These are phyloP conservation scores for Aspergillus bridgeri DNA, from an alignment of 495 filamentous ascomycete genomes.

Conservation along the genomic window DNA sequence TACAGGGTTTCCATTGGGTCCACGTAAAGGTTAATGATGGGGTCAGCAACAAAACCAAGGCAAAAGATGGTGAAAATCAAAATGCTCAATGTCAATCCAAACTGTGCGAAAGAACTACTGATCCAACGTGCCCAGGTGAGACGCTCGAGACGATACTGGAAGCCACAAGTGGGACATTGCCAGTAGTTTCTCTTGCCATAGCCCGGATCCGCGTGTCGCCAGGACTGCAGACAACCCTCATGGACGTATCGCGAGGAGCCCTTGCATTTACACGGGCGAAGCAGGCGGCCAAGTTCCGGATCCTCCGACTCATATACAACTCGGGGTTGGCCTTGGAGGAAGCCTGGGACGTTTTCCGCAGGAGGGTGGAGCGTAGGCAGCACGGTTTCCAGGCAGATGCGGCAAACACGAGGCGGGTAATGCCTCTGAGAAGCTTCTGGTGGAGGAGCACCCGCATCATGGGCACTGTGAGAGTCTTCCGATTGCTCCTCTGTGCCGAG, in stretches of 20 bases:
- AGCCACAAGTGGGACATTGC: conserved; percentile 85
- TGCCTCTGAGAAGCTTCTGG: conserved; percentile 37
- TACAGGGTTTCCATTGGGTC: conserved; percentile 61
- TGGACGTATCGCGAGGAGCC: conserved; percentile 92
- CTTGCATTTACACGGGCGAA: conserved; percentile 90
- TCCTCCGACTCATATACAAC: conserved; percentile 73
- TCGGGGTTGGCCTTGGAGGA: conserved; percentile 59
- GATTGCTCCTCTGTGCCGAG: conserved; percentile 8
- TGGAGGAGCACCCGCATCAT: conserved; percentile 10
- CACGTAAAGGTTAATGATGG: conserved; percentile 83
- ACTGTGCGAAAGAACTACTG: conserved; percentile 60
- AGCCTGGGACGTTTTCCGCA: conserved; percentile 54
- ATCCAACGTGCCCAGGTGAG: conserved; percentile 73
- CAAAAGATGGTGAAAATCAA: conserved; percentile 68
- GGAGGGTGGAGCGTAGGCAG: conserved; percentile 69
- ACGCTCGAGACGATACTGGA: conserved; percentile 76
- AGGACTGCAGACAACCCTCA: conserved; percentile 84
- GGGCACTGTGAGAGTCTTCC: conserved; percentile 16
- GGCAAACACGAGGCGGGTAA: conserved; percentile 72
- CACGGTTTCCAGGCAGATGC: conserved; percentile 88
- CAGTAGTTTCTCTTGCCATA: conserved; percentile 70
- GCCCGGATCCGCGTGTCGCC: conserved; percentile 72
- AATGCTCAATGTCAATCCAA: conserved; percentile 64
- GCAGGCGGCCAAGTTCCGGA: conserved; percentile 72
- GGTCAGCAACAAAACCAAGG: conserved; percentile 88